Conservation (phyloP, 805 yeast genomes). For the Starmerella potacharoeniae region DNA sequence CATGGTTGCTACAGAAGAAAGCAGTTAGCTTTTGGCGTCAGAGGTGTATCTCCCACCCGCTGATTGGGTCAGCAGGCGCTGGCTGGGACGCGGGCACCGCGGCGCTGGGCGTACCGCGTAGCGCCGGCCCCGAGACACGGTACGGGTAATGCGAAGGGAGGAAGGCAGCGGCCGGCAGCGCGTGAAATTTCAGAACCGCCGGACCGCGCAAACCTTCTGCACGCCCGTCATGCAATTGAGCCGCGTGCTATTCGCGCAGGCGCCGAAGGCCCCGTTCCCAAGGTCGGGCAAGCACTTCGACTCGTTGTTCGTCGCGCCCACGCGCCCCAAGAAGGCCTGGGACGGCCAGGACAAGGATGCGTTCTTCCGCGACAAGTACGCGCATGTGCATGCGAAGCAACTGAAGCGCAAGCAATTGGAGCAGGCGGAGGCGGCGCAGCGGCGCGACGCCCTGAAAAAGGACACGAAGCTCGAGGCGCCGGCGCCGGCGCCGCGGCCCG, state of each 20-base stretch:
- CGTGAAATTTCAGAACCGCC: too few species aligned
- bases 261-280: constrained; percentile 17
- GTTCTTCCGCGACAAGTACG: constrained; percentile 51
- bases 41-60: constrained; percentile 1
- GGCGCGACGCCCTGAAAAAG: neutral
- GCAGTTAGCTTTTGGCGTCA: neutral
- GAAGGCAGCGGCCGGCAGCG: too few species aligned
- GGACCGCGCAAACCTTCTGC: neutral
- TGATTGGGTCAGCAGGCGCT: constrained; percentile 15
- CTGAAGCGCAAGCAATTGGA: constrained; percentile 22
- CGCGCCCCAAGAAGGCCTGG: constrained; percentile 49
- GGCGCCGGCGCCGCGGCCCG: constrained; percentile 11
- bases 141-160: too few species aligned
- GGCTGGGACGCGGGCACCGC: neutral
- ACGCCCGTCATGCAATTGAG: neutral
- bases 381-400: constrained; percentile 52
- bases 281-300: constrained; percentile 15
- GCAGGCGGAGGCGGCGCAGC: constrained; percentile 21
- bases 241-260: neutral
- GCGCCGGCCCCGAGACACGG: neutral
- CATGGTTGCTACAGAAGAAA: constrained; percentile 19
- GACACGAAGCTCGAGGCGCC: neutral
- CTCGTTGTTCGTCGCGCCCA: constrained; percentile 16
- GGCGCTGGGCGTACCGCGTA: neutral
- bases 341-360: constrained; percentile 53